Conservation (phyloP, 2,329 filamentous ascomycete genomes). For the Aureobasidium lini region DNA sequence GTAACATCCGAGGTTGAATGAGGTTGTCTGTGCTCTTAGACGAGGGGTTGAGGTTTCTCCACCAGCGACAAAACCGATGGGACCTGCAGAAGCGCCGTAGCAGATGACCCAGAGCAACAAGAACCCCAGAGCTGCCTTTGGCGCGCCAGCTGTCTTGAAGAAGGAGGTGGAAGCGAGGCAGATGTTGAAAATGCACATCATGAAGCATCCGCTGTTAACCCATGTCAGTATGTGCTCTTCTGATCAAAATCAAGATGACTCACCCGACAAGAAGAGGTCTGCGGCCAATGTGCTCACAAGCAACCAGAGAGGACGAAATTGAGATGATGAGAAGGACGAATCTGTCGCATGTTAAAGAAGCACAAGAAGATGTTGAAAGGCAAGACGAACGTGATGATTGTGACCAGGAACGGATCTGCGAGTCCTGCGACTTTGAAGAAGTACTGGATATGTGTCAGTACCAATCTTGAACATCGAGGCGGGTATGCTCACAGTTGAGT, state of each 20-base stretch:
- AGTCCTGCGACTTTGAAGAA: slow-evolving; percentile 18
- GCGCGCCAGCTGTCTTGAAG: slow-evolving; percentile 9
- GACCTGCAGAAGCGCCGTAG: slow-evolving; percentile 17
- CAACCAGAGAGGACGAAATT: slow-evolving; percentile 16
- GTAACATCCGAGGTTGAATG: slow-evolving; percentile 5
- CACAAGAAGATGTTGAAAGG: too few relatives aligned
- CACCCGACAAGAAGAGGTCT: slow-evolving; percentile 16
- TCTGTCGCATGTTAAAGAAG: not conserved
- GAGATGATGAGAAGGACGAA: slow-evolving; percentile 29
- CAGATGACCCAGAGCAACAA: slow-evolving; percentile 18
- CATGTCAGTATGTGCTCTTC: not conserved
- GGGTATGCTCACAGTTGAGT: slow-evolving; percentile 14
- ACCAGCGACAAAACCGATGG: slow-evolving; percentile 17
- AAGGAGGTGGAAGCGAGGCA: slow-evolving; percentile 15
- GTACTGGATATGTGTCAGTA: slow-evolving; percentile 11
- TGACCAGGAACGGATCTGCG: slow-evolving; percentile 17
- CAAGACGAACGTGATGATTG: slow-evolving; percentile 27
- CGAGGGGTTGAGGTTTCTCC: slow-evolving; percentile 16
- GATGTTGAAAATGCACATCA: slow-evolving; percentile 18
- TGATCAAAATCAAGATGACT: not conserved
- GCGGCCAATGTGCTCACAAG: slow-evolving; percentile 17
- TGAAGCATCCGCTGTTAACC: slow-evolving; percentile 9
- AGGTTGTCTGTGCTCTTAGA: slow-evolving; percentile 16
- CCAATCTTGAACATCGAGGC: not conserved
- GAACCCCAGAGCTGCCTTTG: slow-evolving; percentile 16